Percentiles rank a stretch among this genome's conserved stretches.
These are phyloP conservation scores for Blastobotrys persicus DNA, from an alignment of 1,139 yeast species.

Conservation along the genomic window DNA sequence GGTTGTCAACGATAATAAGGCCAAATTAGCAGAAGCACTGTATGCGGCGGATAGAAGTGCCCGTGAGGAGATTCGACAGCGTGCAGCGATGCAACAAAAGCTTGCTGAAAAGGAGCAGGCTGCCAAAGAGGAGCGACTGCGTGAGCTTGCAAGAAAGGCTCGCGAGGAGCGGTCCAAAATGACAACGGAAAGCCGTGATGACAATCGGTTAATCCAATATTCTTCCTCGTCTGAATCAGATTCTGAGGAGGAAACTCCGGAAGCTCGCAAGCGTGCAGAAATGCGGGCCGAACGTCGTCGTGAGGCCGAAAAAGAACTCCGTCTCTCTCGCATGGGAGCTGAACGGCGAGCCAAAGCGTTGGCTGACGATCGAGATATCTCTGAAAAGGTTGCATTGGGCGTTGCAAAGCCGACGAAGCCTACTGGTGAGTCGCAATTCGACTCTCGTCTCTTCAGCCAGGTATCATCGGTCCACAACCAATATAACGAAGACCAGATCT, in stretches of 20 bases:
- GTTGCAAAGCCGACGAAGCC: slow-evolving; percentile 43
- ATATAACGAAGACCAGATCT: slow-evolving; percentile 49
- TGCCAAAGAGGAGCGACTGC: slow-evolving; percentile 59
- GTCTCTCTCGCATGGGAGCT: slow-evolving; percentile 46
- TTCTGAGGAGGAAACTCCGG: slow-evolving; percentile 21
- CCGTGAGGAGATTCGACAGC: slow-evolving; percentile 60
- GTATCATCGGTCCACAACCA: slow-evolving; percentile 31
- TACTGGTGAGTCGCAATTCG: slow-evolving; percentile 48
- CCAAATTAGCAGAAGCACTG: slow-evolving; percentile 66
- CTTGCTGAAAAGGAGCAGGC: slow-evolving; percentile 54
- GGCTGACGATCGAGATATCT: slow-evolving; percentile 50
- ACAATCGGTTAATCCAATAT: neutral
- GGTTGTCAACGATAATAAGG: slow-evolving; percentile 58
- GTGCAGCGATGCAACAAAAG: slow-evolving; percentile 57
- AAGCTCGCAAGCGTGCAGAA: slow-evolving; percentile 40
- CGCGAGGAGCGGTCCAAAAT: slow-evolving; percentile 39
- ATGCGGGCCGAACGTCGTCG: slow-evolving; percentile 46
- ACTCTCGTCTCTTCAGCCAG: slow-evolving; percentile 52
- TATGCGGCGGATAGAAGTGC: slow-evolving; percentile 74
- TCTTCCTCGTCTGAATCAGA: slow-evolving; percentile 1
- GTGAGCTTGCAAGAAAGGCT: slow-evolving; percentile 58
- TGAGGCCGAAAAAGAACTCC: slow-evolving; percentile 48
- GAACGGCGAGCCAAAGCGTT: slow-evolving; percentile 45
- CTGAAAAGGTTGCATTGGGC: slow-evolving; percentile 55
- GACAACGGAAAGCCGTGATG: slow-evolving; percentile 21